A percentile compares a stretch with the other conserved stretches of the same genome.
phyloP scores from a whole-genome alignment of 1,139 yeast genomes.

The Arxiozyma bovina region DNA sequence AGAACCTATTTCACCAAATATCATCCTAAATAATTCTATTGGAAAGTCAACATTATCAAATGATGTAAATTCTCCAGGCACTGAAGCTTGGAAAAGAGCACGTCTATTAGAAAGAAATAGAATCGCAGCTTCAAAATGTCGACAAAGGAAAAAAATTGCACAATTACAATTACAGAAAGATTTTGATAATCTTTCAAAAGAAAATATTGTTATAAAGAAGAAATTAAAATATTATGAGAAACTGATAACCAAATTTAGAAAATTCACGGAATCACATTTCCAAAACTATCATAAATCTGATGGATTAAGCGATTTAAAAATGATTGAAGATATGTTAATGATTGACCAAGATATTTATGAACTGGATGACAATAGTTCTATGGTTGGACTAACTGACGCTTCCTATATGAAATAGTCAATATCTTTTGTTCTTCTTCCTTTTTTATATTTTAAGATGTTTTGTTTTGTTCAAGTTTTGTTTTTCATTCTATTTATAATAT shows the following conservation, averaged over 20 bases:
- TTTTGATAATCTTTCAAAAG: slow-evolving; percentile 40
- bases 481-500: not conserved
- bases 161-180: slow-evolving; percentile 57
- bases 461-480: not conserved
- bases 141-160: slow-evolving; percentile 66
- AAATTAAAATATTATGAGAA: slow-evolving; percentile 34
- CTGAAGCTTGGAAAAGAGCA: slow-evolving; percentile 72
- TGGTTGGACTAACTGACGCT: slow-evolving; percentile 16
- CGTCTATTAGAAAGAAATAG: slow-evolving; percentile 60
- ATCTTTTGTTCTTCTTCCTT: not conserved
- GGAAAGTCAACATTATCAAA: slow-evolving; percentile 1
- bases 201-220: slow-evolving; percentile 37
- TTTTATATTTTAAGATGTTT: not conserved
- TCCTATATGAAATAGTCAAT: not conserved
- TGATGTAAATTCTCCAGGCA: slow-evolving; percentile 65
- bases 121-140: slow-evolving; percentile 68
- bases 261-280: slow-evolving; percentile 26
- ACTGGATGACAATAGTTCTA: slow-evolving; percentile 22
- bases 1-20: not conserved
- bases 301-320: slow-evolving; percentile 19
- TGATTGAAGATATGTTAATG: slow-evolving; percentile 30
- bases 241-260: slow-evolving; percentile 27
- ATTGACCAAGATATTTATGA: slow-evolving; percentile 28
- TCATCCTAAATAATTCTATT: not conserved
- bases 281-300: slow-evolving; percentile 15